Conservation (phyloP, 129 eudicot species). For the Daucus carota region DNA sequence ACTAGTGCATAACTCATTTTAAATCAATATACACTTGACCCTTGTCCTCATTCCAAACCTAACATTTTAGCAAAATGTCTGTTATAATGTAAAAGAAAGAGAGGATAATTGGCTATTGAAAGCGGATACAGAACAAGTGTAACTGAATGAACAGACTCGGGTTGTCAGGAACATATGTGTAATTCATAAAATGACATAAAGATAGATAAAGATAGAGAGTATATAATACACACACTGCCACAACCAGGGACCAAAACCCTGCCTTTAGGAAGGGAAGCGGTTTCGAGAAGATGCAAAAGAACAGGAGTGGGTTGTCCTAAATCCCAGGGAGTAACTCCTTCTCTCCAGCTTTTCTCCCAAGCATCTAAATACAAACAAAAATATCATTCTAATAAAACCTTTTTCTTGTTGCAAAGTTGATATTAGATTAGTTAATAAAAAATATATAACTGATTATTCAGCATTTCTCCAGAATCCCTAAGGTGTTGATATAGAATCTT, state of each 20-base stretch:
- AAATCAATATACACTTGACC: not conserved
- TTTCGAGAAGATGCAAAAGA: slow-evolving; percentile 33
- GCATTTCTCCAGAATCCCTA: too few species aligned
- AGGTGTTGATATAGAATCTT: too few species aligned
- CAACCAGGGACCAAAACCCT: slow-evolving; percentile 53
- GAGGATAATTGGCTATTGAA: not conserved
- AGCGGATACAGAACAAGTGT: not conserved
- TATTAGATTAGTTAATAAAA: too few species aligned
- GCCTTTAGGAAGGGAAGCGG: slow-evolving; percentile 40
- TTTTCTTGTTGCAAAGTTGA: too few species aligned
- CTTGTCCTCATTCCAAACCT: not conserved
- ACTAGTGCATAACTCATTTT: too few species aligned
- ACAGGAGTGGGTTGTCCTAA: slow-evolving; percentile 54
- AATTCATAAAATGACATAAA: not conserved
- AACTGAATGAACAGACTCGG: not conserved
- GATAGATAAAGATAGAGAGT: not conserved
- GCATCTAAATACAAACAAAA: slow-evolving; percentile 21
- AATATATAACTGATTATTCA: too few species aligned
- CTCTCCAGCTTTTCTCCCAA: slow-evolving; percentile 55
- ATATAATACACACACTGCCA: slow-evolving; percentile 31
- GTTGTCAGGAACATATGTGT: not conserved
- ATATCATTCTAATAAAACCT: too few species aligned
- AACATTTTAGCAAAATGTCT: not conserved
- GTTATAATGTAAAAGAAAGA: not conserved
- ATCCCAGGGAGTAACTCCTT: slow-evolving; percentile 58